Evolutionary conservation across 257 asterid species (phyloP).

Genomic region (Nicotiana benthamiana): DNA sequence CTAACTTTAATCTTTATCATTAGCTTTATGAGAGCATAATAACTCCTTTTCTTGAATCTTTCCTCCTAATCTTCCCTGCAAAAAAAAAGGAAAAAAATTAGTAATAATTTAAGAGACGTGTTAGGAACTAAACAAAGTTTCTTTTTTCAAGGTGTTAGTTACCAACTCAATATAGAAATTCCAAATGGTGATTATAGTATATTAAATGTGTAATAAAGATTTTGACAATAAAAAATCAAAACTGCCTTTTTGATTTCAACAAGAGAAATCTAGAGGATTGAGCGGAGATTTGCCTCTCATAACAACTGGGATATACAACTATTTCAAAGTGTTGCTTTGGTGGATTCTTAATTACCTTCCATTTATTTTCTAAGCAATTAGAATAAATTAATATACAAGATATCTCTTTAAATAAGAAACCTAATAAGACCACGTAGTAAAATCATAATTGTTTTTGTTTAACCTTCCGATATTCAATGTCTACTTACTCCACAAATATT

Average conservation of each 20-base stretch:
- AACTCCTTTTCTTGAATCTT: not conserved
- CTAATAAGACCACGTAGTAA: not conserved
- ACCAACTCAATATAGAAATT: not conserved
- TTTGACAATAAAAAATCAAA: not conserved
- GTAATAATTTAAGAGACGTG: not conserved
- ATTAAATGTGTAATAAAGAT: not conserved
- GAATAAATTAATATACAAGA: not conserved
- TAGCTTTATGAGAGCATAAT: not conserved
- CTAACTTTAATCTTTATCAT: not conserved
- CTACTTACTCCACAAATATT: too few relatives aligned
- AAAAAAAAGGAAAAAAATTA: not conserved
- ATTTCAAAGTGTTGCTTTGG: not conserved
- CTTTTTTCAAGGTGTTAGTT: not conserved
- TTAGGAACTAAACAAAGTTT: not conserved
- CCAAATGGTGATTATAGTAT: not conserved
- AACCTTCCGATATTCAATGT: not conserved
- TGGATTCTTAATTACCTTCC: not conserved
- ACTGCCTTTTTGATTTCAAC: not conserved
- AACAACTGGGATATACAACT: not conserved
- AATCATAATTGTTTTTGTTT: not conserved
- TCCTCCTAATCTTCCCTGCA: not conserved
- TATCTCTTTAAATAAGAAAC: not conserved
- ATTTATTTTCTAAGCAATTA: not conserved
- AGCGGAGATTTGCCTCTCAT: constrained; percentile 20
- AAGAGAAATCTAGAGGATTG: constrained; percentile 22